Evolutionary conservation across 2,329 filamentous ascomycete species (phyloP).

Genomic region (Venturia carpophila): DNA sequence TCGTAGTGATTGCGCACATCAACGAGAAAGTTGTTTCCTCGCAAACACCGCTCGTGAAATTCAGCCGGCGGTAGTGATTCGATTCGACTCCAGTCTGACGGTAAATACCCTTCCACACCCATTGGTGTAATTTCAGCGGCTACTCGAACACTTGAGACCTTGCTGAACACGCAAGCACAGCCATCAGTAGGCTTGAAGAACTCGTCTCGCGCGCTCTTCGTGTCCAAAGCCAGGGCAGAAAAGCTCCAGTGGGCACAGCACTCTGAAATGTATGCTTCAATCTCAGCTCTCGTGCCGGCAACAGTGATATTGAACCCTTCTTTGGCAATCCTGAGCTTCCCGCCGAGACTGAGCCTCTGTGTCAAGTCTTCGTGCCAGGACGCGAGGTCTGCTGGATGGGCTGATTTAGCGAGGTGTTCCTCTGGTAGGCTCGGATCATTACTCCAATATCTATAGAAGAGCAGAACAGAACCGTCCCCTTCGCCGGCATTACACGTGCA

Average conservation of each 20-base stretch:
- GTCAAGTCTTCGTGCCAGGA: slow-evolving; percentile 21
- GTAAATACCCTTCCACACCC: slow-evolving; percentile 24
- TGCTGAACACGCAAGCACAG: slow-evolving; percentile 24
- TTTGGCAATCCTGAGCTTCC: slow-evolving; percentile 24
- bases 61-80: slow-evolving; percentile 22
- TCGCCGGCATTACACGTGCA: slow-evolving; percentile 22
- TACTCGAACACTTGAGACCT: slow-evolving; percentile 21
- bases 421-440: slow-evolving; percentile 21
- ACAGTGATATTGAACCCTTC: slow-evolving; percentile 26
- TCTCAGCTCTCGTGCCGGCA: slow-evolving; percentile 21
- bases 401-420: slow-evolving; percentile 15
- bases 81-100: slow-evolving; percentile 23
- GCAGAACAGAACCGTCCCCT: slow-evolving; percentile 21
- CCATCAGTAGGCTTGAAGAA: slow-evolving; percentile 25
- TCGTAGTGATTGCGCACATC: slow-evolving; percentile 27
- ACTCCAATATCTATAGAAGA: slow-evolving; percentile 26
- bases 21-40: slow-evolving; percentile 22
- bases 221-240: slow-evolving; percentile 21
- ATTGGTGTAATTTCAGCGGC: slow-evolving; percentile 25
- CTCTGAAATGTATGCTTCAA: slow-evolving; percentile 21
- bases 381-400: slow-evolving; percentile 20
- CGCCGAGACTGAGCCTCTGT: slow-evolving; percentile 20
- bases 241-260: slow-evolving; percentile 25
- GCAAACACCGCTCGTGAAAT: slow-evolving; percentile 22
- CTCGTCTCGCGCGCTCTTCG: slow-evolving; percentile 15